Evolutionary conservation across 1,284 basidiomycete genomes (phyloP).

Genomic region (Tilletia horrida): DNA sequence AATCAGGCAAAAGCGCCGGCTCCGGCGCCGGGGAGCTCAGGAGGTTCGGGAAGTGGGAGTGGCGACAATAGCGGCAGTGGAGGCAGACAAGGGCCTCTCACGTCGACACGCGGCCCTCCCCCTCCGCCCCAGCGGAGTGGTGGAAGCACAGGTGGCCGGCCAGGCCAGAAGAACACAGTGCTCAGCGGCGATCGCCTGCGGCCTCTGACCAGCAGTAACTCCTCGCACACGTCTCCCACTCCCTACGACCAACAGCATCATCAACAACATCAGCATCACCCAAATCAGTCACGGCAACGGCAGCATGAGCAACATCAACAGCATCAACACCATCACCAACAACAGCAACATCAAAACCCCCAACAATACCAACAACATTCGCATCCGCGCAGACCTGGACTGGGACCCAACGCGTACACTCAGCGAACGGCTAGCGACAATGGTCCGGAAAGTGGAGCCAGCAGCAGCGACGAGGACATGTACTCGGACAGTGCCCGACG

Average conservation of each 20-base stretch:
- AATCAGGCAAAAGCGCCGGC: constrained; percentile 21
- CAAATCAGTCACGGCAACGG: no score
- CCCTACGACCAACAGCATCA: constrained; percentile 1
- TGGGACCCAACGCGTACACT: background rate
- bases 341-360: background rate
- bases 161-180: constrained; percentile 31
- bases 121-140: background rate
- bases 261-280: constrained; percentile 10
- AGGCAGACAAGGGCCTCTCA: background rate
- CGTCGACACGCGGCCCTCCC: no score
- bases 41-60: background rate
- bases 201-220: constrained; percentile 37
- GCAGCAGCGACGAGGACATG: constrained; percentile 13
- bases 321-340: constrained; percentile 15
- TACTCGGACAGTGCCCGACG: constrained; percentile 22
- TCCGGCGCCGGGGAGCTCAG: constrained; percentile 6
- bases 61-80: background rate
- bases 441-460: constrained; percentile 8
- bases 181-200: constrained; percentile 39
- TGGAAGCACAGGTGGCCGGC: background rate
- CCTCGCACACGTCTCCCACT: constrained; percentile 17
- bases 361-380: background rate
- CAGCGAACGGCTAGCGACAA: constrained; percentile 13
- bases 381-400: background rate
- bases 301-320: no score